Evolutionary conservation across 2,329 filamentous ascomycete genomes (phyloP).

Genomic region (Trichoderma brevicompactum): DNA sequence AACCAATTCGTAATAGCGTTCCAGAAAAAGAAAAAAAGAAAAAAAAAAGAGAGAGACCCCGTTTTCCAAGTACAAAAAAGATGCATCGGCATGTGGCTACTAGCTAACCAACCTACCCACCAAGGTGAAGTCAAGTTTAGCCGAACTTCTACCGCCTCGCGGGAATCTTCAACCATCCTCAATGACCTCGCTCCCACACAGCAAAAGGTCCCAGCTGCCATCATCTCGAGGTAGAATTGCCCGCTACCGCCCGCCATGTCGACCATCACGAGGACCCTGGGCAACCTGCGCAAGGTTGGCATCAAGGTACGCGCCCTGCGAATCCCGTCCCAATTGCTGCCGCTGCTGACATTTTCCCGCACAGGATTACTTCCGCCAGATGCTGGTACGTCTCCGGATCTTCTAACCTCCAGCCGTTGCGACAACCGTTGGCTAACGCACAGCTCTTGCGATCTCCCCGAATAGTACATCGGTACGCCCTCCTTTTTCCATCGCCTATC

Average conservation of each 20-base stretch:
- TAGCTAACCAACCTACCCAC: no score
- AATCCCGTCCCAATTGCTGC: neutral
- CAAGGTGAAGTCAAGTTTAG: neutral
- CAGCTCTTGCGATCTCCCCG: constrained; percentile 28
- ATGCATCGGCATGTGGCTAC: neutral
- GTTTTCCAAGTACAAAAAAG: neutral
- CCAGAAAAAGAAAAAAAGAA: neutral
- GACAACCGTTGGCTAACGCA: constrained; percentile 35
- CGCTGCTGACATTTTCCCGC: constrained; percentile 28
- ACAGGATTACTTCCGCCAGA: constrained; percentile 88
- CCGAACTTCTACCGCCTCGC: constrained; percentile 41
- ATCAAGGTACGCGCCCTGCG: constrained; percentile 68
- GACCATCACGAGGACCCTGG: constrained; percentile 81
- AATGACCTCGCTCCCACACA: constrained; percentile 26
- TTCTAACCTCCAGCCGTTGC: constrained; percentile 29
- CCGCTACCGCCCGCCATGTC: constrained; percentile 70
- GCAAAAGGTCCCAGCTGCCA: neutral
- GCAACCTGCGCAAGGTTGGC: constrained; percentile 85
- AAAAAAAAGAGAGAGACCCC: neutral
- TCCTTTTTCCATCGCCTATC: neutral
- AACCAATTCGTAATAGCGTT: neutral
- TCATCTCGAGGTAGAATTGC: constrained; percentile 35
- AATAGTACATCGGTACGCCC: constrained; percentile 61
- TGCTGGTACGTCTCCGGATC: constrained; percentile 71
- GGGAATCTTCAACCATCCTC: constrained; percentile 9